These are phyloP conservation scores for Byssochlamys sp. DNA, from an alignment of 2,329 filamentous ascomycete species.

Conservation along the genomic window DNA sequence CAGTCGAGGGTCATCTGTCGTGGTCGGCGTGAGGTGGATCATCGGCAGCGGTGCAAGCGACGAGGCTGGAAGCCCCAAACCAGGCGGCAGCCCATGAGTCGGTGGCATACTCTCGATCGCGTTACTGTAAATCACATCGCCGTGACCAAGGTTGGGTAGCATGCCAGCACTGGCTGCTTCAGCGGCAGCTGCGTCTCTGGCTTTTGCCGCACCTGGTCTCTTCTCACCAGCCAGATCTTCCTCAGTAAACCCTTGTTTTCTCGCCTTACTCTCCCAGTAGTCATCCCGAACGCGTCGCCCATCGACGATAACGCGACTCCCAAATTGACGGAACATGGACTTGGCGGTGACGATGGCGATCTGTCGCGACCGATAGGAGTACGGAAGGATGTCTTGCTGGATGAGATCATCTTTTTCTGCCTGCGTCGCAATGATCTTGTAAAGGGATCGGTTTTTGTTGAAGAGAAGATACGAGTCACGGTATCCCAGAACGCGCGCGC, in stretches of 20 bases:
- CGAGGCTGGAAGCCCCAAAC: constrained; percentile 58
- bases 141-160: constrained; percentile 58
- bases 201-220: constrained; percentile 80
- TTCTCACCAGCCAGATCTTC: constrained; percentile 94
- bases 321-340: constrained; percentile 98
- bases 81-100: constrained; percentile 58
- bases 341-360: constrained; percentile 95
- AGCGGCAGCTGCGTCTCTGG: constrained; percentile 68
- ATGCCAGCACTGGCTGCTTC: constrained; percentile 52
- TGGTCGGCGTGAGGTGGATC: constrained; percentile 71
- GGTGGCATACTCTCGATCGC: constrained; percentile 55
- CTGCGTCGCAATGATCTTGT: constrained; percentile 95
- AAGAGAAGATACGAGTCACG: constrained; percentile 96
- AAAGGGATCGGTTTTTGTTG: constrained; percentile 94
- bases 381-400: constrained; percentile 85
- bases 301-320: constrained; percentile 81
- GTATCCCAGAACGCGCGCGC: constrained; percentile 84
- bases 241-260: constrained; percentile 96
- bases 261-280: constrained; percentile 95
- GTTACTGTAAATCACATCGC: constrained; percentile 82
- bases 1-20: constrained; percentile 65
- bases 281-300: constrained; percentile 89
- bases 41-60: constrained; percentile 66
- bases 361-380: constrained; percentile 94
- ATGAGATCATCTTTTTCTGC: constrained; percentile 95